These are phyloP conservation scores for Trichocomaceae sp. DNA, from an alignment of 2,329 filamentous ascomycete genomes.

Conservation along the genomic window DNA sequence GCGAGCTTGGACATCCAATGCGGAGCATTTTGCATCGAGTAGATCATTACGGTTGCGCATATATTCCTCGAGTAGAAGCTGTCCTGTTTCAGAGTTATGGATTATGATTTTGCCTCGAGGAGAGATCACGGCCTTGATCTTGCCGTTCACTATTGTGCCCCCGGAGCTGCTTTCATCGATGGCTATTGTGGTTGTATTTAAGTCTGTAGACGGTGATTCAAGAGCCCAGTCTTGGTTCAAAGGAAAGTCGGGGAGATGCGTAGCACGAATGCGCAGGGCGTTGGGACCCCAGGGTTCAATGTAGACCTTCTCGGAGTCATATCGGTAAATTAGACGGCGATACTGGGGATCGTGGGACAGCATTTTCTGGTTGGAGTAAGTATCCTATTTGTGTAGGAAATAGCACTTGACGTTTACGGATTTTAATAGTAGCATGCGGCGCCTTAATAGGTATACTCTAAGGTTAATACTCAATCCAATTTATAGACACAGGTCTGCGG, in stretches of 20 bases:
- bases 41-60: conserved; percentile 46
- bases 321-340: conserved; percentile 30
- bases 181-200: background rate
- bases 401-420: too few species aligned
- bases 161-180: conserved; percentile 17
- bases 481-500: background rate
- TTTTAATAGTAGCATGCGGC: background rate
- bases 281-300: conserved; percentile 36
- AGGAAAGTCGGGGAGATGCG: conserved; percentile 31
- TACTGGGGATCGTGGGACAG: conserved; percentile 25
- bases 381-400: background rate
- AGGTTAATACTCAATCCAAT: background rate
- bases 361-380: conserved; percentile 18
- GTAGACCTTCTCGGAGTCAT: conserved; percentile 34
- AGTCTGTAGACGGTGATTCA: conserved; percentile 16
- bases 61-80: conserved; percentile 49
- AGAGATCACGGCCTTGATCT: conserved; percentile 43
- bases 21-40: conserved; percentile 53
- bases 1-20: conserved; percentile 51
- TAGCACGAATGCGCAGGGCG: conserved; percentile 33
- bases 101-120: conserved; percentile 47
- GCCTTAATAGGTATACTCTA: background rate
- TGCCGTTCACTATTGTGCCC: conserved; percentile 42
- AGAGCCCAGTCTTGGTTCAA: conserved; percentile 32
- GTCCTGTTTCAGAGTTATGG: conserved; percentile 33